These are phyloP conservation scores for Aspergillus sp. DNA, from an alignment of 2,329 filamentous ascomycete species.

Conservation along the genomic window DNA sequence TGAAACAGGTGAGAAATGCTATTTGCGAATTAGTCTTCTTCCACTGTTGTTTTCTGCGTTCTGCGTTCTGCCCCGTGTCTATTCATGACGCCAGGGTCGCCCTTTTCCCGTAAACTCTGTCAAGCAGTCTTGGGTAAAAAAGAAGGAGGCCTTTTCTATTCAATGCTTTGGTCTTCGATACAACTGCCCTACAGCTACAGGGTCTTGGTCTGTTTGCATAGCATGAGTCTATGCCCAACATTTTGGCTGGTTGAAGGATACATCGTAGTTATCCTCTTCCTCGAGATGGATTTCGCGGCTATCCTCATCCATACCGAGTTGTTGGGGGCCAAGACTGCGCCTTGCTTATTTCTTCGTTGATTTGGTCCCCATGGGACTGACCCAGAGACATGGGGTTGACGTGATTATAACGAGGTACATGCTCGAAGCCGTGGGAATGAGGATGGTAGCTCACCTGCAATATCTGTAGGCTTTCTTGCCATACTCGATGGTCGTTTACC, in stretches of 20 bases:
- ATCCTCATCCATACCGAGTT: neutral
- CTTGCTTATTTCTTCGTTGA: constrained; percentile 25
- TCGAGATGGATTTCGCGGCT: constrained; percentile 36
- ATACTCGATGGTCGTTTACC: neutral
- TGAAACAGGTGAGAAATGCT: constrained; percentile 36
- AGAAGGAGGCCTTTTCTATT: constrained; percentile 55
- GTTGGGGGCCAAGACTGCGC: constrained; percentile 13
- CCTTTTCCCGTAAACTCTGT: neutral
- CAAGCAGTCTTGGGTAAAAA: constrained; percentile 42
- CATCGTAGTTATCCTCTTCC: constrained; percentile 35
- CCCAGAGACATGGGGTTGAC: constrained; percentile 28
- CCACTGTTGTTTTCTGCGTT: neutral
- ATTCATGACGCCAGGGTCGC: neutral
- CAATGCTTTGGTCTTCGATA: constrained; percentile 57
- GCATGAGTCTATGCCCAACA: neutral
- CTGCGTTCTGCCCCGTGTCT: neutral
- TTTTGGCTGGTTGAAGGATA: constrained; percentile 2
- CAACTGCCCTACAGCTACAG: constrained; percentile 55
- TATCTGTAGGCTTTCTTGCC: neutral
- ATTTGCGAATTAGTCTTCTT: constrained; percentile 5
- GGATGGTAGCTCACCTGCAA: neutral
- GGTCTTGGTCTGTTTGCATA: constrained; percentile 5
- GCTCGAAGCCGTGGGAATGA: neutral
- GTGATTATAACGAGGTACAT: constrained; percentile 41
- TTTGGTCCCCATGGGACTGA: constrained; percentile 11